Base-by-base conservation (phyloP, 2,329 filamentous ascomycete species). In the Gnomoniopsis smithogilvyi region DNA sequence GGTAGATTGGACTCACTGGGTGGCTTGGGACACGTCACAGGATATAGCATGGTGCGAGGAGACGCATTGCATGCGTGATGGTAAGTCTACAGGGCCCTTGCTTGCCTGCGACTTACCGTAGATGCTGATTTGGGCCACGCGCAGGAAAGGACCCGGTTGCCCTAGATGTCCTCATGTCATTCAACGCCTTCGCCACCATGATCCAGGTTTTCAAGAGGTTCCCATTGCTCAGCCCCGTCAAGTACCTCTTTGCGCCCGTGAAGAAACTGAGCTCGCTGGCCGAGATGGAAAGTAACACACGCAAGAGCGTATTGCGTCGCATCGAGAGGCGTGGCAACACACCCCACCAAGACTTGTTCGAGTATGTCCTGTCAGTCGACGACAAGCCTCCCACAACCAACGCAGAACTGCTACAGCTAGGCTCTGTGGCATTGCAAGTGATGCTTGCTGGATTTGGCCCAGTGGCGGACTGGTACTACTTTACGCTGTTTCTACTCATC, bases 391-490 rank as follows among this genome's bases (percentile, higher is more conserved):
- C 17, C 14, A 26, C 19, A 19, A 24, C 12, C 14, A 15, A 36
- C n/a, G 8, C 17, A 19, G 41, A 54, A 4, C 41, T 54, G 3
- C 3, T 46, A 15, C 38, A 54, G 14, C 7, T 54, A 4, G 51
- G 51, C 2, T 54, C 51, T 15, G 26, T 55, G 14, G 52, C n/a
- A 1, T 6, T 55, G 14, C 52, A 55, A 15, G 19, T 14, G 19
- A 55, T 55, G 53, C 36, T 55, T 26, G 53, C 30, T 41, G n/a
- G 26, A 6, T 55, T 48, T 30, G 53, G 53, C 12, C 53, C 53
- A 15, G 48, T 55, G 53, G 33, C 26, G 3, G 26, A 55, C n/a
- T 55, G 45, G 45, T 41, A 41, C 2, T 56, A 50, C 33, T n/a
- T 30, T 1, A 3, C n/a, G 22, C 3, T 50, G 3, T 56, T 50